Conservation (phyloP, 345 rosid genomes). For the Capsella bursapastoris region DNA sequence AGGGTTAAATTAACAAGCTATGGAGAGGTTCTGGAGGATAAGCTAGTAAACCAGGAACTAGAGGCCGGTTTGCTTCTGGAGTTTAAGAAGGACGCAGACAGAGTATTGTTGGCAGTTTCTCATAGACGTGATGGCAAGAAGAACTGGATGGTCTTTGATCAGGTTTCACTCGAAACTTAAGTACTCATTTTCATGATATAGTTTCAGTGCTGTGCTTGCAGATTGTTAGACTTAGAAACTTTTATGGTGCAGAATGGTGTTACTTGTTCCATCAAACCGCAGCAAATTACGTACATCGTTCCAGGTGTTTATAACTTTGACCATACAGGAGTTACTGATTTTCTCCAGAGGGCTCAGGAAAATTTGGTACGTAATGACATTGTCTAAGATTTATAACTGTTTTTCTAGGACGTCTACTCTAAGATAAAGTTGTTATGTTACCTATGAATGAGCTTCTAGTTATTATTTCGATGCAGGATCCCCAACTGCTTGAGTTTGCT, state of each 20-base stretch:
- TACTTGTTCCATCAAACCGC: conserved; percentile 78
- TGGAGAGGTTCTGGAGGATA: conserved; percentile 74
- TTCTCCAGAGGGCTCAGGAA: conserved; percentile 65
- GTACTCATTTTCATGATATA: conserved; percentile 40
- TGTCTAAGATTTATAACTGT: neutral
- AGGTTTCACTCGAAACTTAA: conserved; percentile 67
- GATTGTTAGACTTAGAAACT: conserved; percentile 21
- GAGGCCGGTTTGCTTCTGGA: conserved; percentile 80
- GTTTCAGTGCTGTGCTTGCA: neutral
- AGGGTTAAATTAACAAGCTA: conserved; percentile 64
- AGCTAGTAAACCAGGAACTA: conserved; percentile 61
- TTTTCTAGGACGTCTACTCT: neutral
- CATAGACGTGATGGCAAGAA: conserved; percentile 94
- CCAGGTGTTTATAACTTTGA: conserved; percentile 84
- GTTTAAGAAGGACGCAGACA: conserved; percentile 85
- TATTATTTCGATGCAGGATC: conserved; percentile 60
- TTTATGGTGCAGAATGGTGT: conserved; percentile 69
- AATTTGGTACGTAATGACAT: conserved; percentile 71
- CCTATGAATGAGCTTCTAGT: conserved; percentile 10
- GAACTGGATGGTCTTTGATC: conserved; percentile 99
- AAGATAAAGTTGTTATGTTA: conserved; percentile 26
- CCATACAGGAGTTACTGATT: conserved; percentile 62
- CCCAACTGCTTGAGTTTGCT: conserved; percentile 85
- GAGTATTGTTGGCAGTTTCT: conserved; percentile 74
- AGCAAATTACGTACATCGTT: conserved; percentile 81